These are phyloP conservation scores for Inonotus obliquus DNA, from an alignment of 1,284 basidiomycete genomes.

Conservation along the genomic window DNA sequence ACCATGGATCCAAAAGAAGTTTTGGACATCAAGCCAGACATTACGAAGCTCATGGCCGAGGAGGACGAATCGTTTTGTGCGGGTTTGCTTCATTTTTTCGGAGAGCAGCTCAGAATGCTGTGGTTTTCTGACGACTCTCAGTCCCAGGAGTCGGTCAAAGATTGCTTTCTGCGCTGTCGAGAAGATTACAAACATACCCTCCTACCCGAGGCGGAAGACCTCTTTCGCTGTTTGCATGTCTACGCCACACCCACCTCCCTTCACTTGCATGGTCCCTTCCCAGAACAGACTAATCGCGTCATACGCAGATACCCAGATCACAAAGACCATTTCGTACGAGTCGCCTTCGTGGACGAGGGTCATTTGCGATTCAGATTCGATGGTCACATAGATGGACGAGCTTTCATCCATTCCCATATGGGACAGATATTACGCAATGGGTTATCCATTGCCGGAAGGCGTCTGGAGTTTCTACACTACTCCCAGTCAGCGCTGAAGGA, in stretches of 20 bases:
- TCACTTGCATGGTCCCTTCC: slow-evolving; percentile 54
- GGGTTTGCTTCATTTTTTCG: slow-evolving; percentile 41
- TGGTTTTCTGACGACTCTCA: slow-evolving; percentile 27
- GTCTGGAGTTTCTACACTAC: slow-evolving; percentile 41
- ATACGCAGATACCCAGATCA: slow-evolving; percentile 46
- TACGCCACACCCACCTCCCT: slow-evolving; percentile 57
- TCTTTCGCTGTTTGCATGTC: slow-evolving; percentile 53
- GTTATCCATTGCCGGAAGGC: slow-evolving; percentile 32
- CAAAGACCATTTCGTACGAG: slow-evolving; percentile 56
- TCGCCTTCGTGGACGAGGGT: slow-evolving; percentile 58
- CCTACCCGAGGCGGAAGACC: slow-evolving; percentile 32
- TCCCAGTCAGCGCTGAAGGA: slow-evolving; percentile 47
- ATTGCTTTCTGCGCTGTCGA: slow-evolving; percentile 34
- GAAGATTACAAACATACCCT: slow-evolving; percentile 25
- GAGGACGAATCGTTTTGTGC: slow-evolving; percentile 35
- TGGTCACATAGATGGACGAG: slow-evolving; percentile 43
- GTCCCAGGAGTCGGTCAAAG: slow-evolving; percentile 24
- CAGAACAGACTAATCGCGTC: slow-evolving; percentile 63
- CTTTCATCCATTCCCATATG: slow-evolving; percentile 42
- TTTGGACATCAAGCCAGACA: slow-evolving; percentile 22
- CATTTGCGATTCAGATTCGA: slow-evolving; percentile 44
- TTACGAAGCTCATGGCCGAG: neutral
- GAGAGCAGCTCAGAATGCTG: slow-evolving; percentile 25
- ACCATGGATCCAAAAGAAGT: slow-evolving; percentile 45
- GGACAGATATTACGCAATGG: slow-evolving; percentile 40